phyloP scores from a whole-genome alignment of 495 filamentous ascomycete genomes.

The Glarea lozoyensis region DNA sequence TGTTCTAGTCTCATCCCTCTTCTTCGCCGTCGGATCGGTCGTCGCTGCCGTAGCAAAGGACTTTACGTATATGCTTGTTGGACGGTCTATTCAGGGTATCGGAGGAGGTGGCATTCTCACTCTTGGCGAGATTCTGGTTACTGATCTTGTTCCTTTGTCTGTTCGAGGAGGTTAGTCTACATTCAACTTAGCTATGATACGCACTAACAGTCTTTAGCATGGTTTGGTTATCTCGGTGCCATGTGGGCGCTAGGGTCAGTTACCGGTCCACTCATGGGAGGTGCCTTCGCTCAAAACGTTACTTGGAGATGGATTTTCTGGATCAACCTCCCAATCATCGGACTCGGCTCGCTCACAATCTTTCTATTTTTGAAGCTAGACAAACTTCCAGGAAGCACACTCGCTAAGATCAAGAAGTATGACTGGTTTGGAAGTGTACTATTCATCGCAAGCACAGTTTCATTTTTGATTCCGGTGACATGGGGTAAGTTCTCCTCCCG shows the following conservation, averaged over 20 bases:
- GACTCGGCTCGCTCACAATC: constrained; percentile 26
- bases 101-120: constrained; percentile 61
- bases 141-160: constrained; percentile 50
- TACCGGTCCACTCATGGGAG: constrained; percentile 58
- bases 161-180: constrained; percentile 28
- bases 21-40: constrained; percentile 52
- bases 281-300: constrained; percentile 55
- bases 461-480: constrained; percentile 43
- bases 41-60: constrained; percentile 49
- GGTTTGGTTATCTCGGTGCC: constrained; percentile 25
- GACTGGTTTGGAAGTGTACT: constrained; percentile 53
- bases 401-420: constrained; percentile 37
- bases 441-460: constrained; percentile 37
- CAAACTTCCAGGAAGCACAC: constrained; percentile 21
- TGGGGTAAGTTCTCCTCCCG: constrained; percentile 12
- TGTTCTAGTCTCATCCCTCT: constrained; percentile 38
- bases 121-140: constrained; percentile 56
- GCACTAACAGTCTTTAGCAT: constrained; percentile 25
- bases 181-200: too few relatives aligned
- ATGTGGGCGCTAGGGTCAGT: constrained; percentile 63
- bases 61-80: constrained; percentile 52
- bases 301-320: constrained; percentile 50
- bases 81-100: constrained; percentile 61
- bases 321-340: constrained; percentile 37
- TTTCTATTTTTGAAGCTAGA: constrained; percentile 31